Conservation (phyloP, 1,284 basidiomycete genomes). For the Melampsora larici-populina region DNA sequence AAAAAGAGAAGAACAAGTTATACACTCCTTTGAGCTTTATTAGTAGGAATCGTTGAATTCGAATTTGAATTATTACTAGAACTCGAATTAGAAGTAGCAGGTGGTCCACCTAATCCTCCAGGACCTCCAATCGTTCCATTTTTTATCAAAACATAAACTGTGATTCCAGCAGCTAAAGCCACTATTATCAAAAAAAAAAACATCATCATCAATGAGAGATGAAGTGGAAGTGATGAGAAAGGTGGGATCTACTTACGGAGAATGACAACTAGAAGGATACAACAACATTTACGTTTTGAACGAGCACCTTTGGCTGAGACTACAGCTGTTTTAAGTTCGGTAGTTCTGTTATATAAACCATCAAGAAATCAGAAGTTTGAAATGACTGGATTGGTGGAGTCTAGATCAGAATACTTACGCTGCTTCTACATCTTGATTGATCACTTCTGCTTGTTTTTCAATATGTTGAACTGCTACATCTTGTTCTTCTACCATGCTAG, state of each 20-base stretch:
- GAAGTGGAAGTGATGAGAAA: not conserved
- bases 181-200: not conserved
- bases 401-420: constrained; percentile 17
- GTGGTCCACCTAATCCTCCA: no score
- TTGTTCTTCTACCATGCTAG: constrained; percentile 42
- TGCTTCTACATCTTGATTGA: constrained; percentile 33
- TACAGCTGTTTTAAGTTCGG: constrained; percentile 37
- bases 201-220: not conserved
- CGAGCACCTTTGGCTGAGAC: constrained; percentile 37
- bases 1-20: not conserved
- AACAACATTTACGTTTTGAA: constrained; percentile 40
- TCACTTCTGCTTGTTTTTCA: constrained; percentile 38
- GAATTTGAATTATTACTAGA: no score
- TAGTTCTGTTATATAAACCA: not conserved
- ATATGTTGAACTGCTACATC: constrained; percentile 36
- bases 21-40: no score
- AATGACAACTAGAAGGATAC: constrained; percentile 16
- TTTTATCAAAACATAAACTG: not conserved
- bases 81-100: no score
- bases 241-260: constrained; percentile 18
- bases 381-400: not conserved
- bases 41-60: no score
- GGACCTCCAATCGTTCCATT: not conserved
- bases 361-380: no score
- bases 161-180: not conserved